A percentile compares a stretch with the other conserved stretches of the same genome.
Evolutionary conservation across 129 eudicot genomes (phyloP).

Genomic region (Flaveria sonorensis): DNA sequence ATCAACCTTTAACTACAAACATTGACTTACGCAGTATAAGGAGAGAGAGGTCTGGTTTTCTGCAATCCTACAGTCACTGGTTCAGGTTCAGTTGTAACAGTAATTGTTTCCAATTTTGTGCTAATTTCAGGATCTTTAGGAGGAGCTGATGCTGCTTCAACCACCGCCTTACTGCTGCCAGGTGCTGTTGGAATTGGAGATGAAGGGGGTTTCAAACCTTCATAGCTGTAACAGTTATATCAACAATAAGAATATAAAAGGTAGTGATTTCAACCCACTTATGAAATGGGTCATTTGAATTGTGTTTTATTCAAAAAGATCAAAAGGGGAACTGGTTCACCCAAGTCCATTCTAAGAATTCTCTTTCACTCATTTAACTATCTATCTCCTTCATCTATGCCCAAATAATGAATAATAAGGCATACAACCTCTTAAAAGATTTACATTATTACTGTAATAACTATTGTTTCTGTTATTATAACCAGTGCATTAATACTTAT

Average conservation of each 20-base stretch:
- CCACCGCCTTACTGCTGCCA: constrained; percentile 40
- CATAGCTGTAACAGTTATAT: constrained; percentile 49
- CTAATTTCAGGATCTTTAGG: constrained; percentile 34
- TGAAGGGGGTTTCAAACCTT: constrained; percentile 74
- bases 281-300: neutral
- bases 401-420: neutral
- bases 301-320: neutral
- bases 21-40: constrained; percentile 52
- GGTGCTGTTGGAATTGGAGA: constrained; percentile 71
- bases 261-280: neutral
- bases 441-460: neutral
- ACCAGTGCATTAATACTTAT: neutral
- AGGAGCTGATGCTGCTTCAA: constrained; percentile 33
- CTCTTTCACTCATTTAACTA: constrained; percentile 4
- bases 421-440: neutral
- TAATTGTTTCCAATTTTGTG: constrained; percentile 15
- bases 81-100: constrained; percentile 35
- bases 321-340: constrained; percentile 6
- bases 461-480: constrained; percentile 1
- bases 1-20: neutral
- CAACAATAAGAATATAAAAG: constrained; percentile 5
- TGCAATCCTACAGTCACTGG: constrained; percentile 26
- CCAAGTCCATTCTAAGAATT: neutral
- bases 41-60: constrained; percentile 52
- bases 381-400: neutral